Evolutionary conservation across 2,329 filamentous ascomycete species (phyloP), one percentile per base, ranked within the genome.

Genomic region (Emmonsiellopsis sp.): DNA sequence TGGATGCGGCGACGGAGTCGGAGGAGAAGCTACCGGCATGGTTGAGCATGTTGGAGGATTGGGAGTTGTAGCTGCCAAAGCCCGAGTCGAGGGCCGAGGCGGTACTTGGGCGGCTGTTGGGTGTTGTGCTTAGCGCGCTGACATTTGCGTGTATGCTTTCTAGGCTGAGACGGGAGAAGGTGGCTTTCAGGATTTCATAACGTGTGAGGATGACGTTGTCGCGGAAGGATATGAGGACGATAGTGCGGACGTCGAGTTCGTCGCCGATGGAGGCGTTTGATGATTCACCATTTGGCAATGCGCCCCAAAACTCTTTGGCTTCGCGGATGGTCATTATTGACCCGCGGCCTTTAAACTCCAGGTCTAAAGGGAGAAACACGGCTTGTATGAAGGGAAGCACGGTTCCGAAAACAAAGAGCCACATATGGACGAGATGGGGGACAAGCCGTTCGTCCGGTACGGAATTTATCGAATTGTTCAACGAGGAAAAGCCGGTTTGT

Each of bases 331-430:
- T 84, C 80, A 97, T 85, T 53, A 97, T 80, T 0, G 82, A 77
- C 13, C 93, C 93, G 46, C 81, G 80, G 5, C 92, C 93, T 51
- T 88, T 85, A 66, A 98, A 95, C 66, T 98, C 93, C 9, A 95
- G 80, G 64, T 98, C 93, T 1, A 98, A 74, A 0, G 91, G 93
- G 1, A 98, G 74, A 65, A 98, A 96, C 1, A 96, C 91, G 1
- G 92, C 90, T 72, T 97, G 92, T 62, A 98, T 84, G 65, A 95
- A 97, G 0, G 93, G 93, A 5, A 97, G 72, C 39, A 97, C 88
- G 6, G 82, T 87, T 2, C 89, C 92, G 63, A 96, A 96, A 0
- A 93, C 91, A 46, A 93, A 84, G 55, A 94, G 82, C 93, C 93
- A 98, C 65, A 96, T 84, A 65, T 95, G 89, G 2, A 96, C 92